Percentiles rank a stretch among this genome's conserved stretches.
These are phyloP conservation scores for Silene latifolia DNA, from an alignment of 148 eudicot species.

Conservation along the genomic window DNA sequence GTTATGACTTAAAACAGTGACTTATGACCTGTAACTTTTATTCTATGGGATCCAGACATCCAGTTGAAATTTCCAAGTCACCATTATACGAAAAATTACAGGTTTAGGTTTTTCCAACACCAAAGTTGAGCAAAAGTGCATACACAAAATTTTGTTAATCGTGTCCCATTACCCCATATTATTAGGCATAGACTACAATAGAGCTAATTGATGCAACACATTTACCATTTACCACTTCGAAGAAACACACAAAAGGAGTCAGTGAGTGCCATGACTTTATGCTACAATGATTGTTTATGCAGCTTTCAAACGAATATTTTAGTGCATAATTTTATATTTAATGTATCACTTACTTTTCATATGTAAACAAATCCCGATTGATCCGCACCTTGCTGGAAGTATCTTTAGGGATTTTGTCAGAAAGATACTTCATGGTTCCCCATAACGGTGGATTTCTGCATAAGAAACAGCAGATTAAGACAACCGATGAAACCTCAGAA, in stretches of 20 bases:
- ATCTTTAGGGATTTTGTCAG: constrained; percentile 95
- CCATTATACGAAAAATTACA: background rate
- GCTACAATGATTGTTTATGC: background rate
- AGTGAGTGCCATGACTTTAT: background rate
- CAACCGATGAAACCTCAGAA: background rate
- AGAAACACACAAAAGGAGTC: too few species aligned
- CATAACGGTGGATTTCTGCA: constrained; percentile 92
- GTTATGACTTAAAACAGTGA: background rate
- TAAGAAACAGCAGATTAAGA: constrained; percentile 18
- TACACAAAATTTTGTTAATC: too few species aligned
- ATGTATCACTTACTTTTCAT: constrained; percentile 66
- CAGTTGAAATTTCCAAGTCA: background rate
- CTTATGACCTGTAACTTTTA: background rate
- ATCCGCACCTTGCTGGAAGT: constrained; percentile 95
- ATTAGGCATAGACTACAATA: background rate
- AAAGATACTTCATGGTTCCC: constrained; percentile 98
- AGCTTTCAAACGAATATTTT: background rate
- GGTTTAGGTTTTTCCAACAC: too few species aligned
- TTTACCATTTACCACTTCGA: background rate
- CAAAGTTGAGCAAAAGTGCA: too few species aligned
- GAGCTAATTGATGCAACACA: background rate
- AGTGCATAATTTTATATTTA: background rate
- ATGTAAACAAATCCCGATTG: constrained; percentile 81
- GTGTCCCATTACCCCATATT: too few species aligned
- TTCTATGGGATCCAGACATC: too few species aligned